Base-by-base conservation (phyloP, 257 asterid genomes). In the Coffea eugenioides region DNA sequence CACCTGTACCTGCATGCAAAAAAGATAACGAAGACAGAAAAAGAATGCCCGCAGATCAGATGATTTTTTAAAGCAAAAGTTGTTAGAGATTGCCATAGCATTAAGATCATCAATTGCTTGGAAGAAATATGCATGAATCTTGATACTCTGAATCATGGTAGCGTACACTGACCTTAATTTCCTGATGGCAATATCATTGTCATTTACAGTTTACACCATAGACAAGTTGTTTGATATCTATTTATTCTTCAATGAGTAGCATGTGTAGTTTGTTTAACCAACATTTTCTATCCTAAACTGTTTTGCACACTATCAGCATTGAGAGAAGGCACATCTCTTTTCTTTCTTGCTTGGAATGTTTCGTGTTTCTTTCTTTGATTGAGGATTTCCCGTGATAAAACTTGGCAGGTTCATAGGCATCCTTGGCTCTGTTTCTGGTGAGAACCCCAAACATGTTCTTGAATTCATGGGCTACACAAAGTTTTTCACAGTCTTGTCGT, bases 401-500 rank as follows among this genome's bases (percentile, higher is more conserved):
- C 59, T 71, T 23, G 57, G 75, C 67, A 64, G 62, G 69, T 73
- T 80, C 14, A 34, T 6, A 65, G 14, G 20, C 64, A 49, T 49
- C 56, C 51, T 23, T 54, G 82, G 25, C 64, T 79, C 81, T 69
- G 71, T 69, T 69, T 39, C 76, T 45, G 67, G 82, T 57, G 61
- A 41, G 71, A 54, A 57, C 43, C 46, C 69, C 5, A 3, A 16
- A 21, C 43, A 18, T 39, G 8, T 57, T 36, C 23, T 14, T 12
- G 25, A 62, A 66, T 45, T 64, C 52, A 45, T 25, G 41, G 23
- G n/a, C 36, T 62, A n/a, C n/a, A n/a, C 27, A 6, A 59, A 59
- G 31, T 59, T 20, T 57, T 27, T 72, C 20, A 59, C 21, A 75
- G 61, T 54, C 23, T 54, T 6, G 61, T 54, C 15, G 23, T 21